phyloP scores from a whole-genome alignment of 305 asterid species.

The Plantago coronopus region DNA sequence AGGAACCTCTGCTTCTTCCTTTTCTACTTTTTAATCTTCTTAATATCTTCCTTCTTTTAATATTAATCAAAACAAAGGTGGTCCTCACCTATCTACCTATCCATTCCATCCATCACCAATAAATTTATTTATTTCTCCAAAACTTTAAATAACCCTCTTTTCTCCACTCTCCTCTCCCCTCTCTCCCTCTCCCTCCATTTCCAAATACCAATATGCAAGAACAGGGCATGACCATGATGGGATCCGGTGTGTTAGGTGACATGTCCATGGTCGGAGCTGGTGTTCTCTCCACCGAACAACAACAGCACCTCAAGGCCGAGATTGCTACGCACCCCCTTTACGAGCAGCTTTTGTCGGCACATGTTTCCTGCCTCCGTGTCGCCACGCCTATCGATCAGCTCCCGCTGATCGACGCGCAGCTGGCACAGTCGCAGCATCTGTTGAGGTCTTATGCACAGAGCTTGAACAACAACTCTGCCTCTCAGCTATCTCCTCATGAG shows the following conservation, averaged over 20 bases:
- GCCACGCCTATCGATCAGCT: constrained; percentile 96
- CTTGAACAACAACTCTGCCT: constrained; percentile 4
- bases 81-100: constrained; percentile 19
- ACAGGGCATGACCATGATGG: constrained; percentile 54
- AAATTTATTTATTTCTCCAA: constrained; percentile 1
- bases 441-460: constrained; percentile 64
- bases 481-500: constrained; percentile 51
- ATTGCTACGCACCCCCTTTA: constrained; percentile 81
- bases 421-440: constrained; percentile 68
- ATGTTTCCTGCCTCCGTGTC: constrained; percentile 94
- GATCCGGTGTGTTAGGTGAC: constrained; percentile 34
- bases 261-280: constrained; percentile 26
- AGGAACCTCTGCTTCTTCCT: too few species aligned
- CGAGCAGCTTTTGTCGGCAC: constrained; percentile 87
- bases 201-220: constrained; percentile 36
- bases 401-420: constrained; percentile 84
- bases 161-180: constrained; percentile 17
- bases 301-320: constrained; percentile 73
- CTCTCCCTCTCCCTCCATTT: constrained; percentile 6
- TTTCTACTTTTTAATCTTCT: too few species aligned
- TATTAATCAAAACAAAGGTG: too few species aligned
- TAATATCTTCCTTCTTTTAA: too few species aligned
- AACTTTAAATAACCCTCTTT: constrained; percentile 14
- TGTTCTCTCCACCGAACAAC: constrained; percentile 34
- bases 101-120: constrained; percentile 20